Percentiles rank a stretch among this genome's conserved stretches.
Conservation (phyloP, 2,329 filamentous ascomycete species). For the Ophiosphaerella herpotricha region DNA sequence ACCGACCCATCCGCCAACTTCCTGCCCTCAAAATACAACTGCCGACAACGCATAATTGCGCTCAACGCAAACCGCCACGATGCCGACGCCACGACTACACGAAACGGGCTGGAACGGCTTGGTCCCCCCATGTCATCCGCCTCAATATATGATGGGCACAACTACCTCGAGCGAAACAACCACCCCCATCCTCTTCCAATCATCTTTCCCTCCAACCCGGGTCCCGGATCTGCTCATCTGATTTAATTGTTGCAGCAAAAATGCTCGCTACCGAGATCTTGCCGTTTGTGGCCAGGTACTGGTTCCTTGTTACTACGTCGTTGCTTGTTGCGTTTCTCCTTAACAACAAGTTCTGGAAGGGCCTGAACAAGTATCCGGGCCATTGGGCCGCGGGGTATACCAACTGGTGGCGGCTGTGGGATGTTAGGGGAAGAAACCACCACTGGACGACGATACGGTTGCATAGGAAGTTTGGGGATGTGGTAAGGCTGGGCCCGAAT, state of each 20-base stretch:
- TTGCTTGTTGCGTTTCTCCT: slow-evolving; percentile 42
- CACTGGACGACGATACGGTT: slow-evolving; percentile 70
- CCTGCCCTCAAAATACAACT: slow-evolving; percentile 17
- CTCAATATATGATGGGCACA: slow-evolving; percentile 9
- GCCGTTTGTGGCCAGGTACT: slow-evolving; percentile 45
- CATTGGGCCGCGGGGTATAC: slow-evolving; percentile 70
- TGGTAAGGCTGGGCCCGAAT: slow-evolving; percentile 78
- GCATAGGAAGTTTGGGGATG: slow-evolving; percentile 72
- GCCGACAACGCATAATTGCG: slow-evolving; percentile 17
- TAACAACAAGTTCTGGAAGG: slow-evolving; percentile 56
- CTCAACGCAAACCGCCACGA: slow-evolving; percentile 4
- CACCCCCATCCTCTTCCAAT: too few relatives aligned
- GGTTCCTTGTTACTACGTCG: slow-evolving; percentile 46
- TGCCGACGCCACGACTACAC: slow-evolving; percentile 9
- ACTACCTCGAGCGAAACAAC: slow-evolving; percentile 2
- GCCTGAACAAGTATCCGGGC: slow-evolving; percentile 73
- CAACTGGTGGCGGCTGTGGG: slow-evolving; percentile 75
- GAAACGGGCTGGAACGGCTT: not conserved
- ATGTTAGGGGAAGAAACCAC: slow-evolving; percentile 67
- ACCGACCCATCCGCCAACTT: slow-evolving; percentile 14
- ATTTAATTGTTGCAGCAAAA: slow-evolving; percentile 7
- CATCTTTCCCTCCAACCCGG: too few relatives aligned
- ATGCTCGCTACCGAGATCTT: slow-evolving; percentile 46
- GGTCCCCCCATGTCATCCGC: not conserved
- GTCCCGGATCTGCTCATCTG: not conserved